A percentile compares a stretch with the other conserved stretches of the same genome.
Conservation (phyloP, 2,329 filamentous ascomycete genomes). For the Pseudogymnoascus sp. region DNA sequence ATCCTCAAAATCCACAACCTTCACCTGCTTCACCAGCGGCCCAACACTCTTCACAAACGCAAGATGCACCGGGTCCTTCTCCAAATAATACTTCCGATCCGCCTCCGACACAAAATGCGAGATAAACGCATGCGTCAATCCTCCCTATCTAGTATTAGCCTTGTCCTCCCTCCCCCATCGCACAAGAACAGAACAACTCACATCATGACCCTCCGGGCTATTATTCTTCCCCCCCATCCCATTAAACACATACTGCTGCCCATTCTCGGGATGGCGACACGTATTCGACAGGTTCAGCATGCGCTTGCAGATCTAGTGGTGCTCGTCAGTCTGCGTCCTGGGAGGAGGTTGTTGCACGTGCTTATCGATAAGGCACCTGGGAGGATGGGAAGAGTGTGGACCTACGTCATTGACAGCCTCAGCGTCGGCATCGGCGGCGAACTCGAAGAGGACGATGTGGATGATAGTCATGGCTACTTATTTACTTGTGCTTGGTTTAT, state of each 20-base stretch:
- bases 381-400: constrained; percentile 9
- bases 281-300: constrained; percentile 50
- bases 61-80: constrained; percentile 55
- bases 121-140: constrained; percentile 62
- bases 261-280: constrained; percentile 51
- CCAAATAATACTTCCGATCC: constrained; percentile 62
- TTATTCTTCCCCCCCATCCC: constrained; percentile 53
- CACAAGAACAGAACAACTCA: constrained; percentile 28
- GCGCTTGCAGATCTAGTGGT: constrained; percentile 42
- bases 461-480: constrained; percentile 47
- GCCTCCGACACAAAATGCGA: constrained; percentile 54
- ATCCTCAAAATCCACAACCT: constrained; percentile 53
- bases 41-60: constrained; percentile 47
- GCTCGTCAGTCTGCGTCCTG: neutral
- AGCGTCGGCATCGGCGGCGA: constrained; percentile 43
- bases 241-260: constrained; percentile 52
- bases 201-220: constrained; percentile 52
- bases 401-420: constrained; percentile 49
- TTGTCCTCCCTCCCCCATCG: neutral
- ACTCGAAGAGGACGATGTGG: constrained; percentile 63
- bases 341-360: neutral
- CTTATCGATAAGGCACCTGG: constrained; percentile 1
- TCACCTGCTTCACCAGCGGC: constrained; percentile 42
- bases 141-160: constrained; percentile 36
- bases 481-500: neutral